These are phyloP conservation scores for Macrolepiota dolichaula DNA, from an alignment of 768 basidiomycete genomes.

Conservation along the genomic window DNA sequence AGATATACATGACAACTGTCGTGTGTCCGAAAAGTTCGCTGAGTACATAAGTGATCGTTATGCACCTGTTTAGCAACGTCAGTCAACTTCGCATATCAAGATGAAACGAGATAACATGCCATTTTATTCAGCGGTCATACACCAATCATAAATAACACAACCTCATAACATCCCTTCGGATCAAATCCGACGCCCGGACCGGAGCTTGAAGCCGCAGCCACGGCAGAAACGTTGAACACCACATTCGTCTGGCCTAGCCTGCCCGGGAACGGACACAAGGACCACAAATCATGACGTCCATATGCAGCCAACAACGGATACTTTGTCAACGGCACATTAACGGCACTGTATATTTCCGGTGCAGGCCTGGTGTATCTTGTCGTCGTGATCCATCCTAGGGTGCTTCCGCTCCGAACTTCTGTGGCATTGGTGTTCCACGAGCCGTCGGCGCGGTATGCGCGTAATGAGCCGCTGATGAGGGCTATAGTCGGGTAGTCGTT, in stretches of 20 bases:
- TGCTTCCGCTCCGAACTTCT: constrained; percentile 24
- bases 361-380: constrained; percentile 25
- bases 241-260: constrained; percentile 11
- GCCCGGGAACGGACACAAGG: constrained; percentile 31
- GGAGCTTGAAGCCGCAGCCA: not conserved
- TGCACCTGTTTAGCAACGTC: not conserved
- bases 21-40: not conserved
- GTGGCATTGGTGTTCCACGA: constrained; percentile 39
- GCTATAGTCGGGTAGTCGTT: constrained; percentile 41
- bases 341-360: constrained; percentile 32
- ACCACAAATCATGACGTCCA: constrained; percentile 32
- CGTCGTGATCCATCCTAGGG: constrained; percentile 36
- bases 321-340: constrained; percentile 15
- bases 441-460: constrained; percentile 30
- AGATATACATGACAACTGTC: not conserved
- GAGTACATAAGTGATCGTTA: not conserved
- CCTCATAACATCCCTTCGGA: constrained; percentile 1
- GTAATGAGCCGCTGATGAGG: constrained; percentile 34
- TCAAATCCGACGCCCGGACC: not conserved
- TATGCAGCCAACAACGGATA: constrained; percentile 29
- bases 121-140: not conserved
- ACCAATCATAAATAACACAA: constrained; percentile 1
- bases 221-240: constrained; percentile 12
- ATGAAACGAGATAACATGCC: not conserved
- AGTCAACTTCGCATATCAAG: not conserved